A percentile compares a stretch with the other conserved stretches of the same genome.
Evolutionary conservation across 441 rosid species (phyloP).

Genomic region (Adansonia madagascariensis): DNA sequence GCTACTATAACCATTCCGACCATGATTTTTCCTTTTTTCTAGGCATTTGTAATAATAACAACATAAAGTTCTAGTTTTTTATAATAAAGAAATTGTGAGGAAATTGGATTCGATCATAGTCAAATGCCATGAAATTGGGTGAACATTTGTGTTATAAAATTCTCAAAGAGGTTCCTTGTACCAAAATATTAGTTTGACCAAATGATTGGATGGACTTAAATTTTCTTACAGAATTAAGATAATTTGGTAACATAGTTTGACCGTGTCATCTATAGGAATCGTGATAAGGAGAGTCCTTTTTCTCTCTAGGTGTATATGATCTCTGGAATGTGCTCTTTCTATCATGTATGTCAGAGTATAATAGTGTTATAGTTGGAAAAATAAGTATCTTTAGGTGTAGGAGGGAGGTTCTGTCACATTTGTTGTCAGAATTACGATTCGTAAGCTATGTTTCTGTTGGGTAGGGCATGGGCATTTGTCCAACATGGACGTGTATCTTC

Average conservation of each 20-base stretch:
- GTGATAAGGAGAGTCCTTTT: not conserved
- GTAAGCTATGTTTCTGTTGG: not conserved
- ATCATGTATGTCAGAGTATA: not conserved
- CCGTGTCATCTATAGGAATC: not conserved
- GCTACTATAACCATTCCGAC: no score
- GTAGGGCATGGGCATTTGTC: not conserved
- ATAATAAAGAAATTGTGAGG: not conserved
- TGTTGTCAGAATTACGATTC: not conserved
- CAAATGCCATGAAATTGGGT: not conserved
- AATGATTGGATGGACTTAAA: not conserved
- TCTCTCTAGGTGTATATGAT: not conserved
- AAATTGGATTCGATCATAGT: not conserved
- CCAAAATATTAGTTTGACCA: not conserved
- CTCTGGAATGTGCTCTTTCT: not conserved
- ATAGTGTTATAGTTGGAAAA: not conserved
- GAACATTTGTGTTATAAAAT: not conserved
- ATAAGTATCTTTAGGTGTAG: no score
- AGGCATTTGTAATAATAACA: not conserved
- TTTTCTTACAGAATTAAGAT: not conserved
- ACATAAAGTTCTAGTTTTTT: not conserved
- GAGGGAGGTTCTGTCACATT: not conserved
- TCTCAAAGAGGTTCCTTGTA: not conserved
- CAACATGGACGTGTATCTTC: not conserved
- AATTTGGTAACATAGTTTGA: not conserved
- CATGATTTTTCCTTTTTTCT: no score